Conservation (phyloP, 2,329 filamentous ascomycete species). For the Aspergillus sp. region DNA sequence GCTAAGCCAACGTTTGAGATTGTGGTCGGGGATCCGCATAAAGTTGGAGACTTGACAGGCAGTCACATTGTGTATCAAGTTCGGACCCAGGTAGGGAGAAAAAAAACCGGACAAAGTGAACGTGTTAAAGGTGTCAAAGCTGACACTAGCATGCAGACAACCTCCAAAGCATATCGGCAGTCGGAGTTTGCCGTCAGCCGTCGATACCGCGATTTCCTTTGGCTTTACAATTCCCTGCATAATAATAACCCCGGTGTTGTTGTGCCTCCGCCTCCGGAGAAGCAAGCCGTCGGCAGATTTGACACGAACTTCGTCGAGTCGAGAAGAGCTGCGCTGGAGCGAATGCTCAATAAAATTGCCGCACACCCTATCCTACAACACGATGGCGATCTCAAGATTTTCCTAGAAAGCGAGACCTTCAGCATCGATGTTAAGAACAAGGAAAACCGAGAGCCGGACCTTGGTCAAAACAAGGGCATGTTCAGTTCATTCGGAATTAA, state of each 20-base stretch:
- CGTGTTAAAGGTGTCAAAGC: not conserved
- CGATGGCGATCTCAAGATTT: conserved; percentile 89
- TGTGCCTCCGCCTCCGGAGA: conserved; percentile 91
- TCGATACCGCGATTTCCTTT: conserved; percentile 92
- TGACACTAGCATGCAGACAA: conserved; percentile 54
- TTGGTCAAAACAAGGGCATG: conserved; percentile 88
- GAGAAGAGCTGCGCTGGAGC: conserved; percentile 80
- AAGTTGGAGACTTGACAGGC: conserved; percentile 92
- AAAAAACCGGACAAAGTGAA: not conserved
- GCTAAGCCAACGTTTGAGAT: conserved; percentile 89
- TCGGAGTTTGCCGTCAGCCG: conserved; percentile 89
- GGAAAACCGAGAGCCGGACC: conserved; percentile 77
- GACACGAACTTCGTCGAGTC: conserved; percentile 96
- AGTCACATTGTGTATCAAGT: conserved; percentile 98
- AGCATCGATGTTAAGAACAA: conserved; percentile 97
- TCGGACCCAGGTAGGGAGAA: conserved; percentile 65
- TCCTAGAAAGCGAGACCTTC: conserved; percentile 92
- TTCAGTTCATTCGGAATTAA: conserved; percentile 76
- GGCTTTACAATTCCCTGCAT: conserved; percentile 93
- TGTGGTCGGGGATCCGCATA: conserved; percentile 90
- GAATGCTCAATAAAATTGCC: conserved; percentile 96
- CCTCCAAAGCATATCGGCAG: conserved; percentile 90
- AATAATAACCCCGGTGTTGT: conserved; percentile 92
- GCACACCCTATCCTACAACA: conserved; percentile 85
- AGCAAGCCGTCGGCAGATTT: conserved; percentile 93